Conservation (phyloP, 2,329 filamentous ascomycete genomes). For the Pseudovirgaria hyperparasitica region DNA sequence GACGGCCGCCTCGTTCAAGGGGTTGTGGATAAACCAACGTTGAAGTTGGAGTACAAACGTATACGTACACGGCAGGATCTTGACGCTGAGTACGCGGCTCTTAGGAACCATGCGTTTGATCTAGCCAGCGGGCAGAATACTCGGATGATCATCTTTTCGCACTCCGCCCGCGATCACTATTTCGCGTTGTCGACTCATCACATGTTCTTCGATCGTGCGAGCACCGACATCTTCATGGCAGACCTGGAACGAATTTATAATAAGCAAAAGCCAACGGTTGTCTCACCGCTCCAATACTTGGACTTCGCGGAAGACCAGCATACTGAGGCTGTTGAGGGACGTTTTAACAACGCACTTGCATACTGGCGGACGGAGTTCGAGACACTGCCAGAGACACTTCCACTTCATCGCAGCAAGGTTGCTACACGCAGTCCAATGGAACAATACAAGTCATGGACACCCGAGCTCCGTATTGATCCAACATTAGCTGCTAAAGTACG, state of each 20-base stretch:
- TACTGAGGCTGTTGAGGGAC: conserved; percentile 1
- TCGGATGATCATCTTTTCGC: conserved; percentile 22
- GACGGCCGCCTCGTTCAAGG: conserved; percentile 12
- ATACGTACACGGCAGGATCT: conserved; percentile 3
- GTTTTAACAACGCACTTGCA: conserved; percentile 2
- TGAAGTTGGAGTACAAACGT: conserved; percentile 13
- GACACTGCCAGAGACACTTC: conserved; percentile 4
- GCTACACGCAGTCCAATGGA: conserved; percentile 3
- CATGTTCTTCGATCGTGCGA: conserved; percentile 38
- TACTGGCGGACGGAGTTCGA: conserved; percentile 5
- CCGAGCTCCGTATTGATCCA: conserved; percentile 1
- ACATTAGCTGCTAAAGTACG: conserved; percentile 11
- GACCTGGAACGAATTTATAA: conserved; percentile 35
- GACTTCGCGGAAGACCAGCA: conserved; percentile 3
- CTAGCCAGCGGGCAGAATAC: conserved; percentile 24
- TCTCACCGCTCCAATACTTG: conserved; percentile 2
- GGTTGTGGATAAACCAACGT: conserved; percentile 3
- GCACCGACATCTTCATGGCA: conserved; percentile 28
- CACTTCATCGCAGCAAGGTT: conserved; percentile 5
- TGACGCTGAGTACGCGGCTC: conserved; percentile 9
- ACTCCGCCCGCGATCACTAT: conserved; percentile 20
- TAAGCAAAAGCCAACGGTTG: conserved; percentile 10
- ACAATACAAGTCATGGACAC: conserved; percentile 2
- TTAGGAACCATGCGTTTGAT: conserved; percentile 23
- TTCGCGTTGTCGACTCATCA: conserved; percentile 36